Evolutionary conservation across 306 rosid species (phyloP).

Genomic region (Cucumis cinereus): DNA sequence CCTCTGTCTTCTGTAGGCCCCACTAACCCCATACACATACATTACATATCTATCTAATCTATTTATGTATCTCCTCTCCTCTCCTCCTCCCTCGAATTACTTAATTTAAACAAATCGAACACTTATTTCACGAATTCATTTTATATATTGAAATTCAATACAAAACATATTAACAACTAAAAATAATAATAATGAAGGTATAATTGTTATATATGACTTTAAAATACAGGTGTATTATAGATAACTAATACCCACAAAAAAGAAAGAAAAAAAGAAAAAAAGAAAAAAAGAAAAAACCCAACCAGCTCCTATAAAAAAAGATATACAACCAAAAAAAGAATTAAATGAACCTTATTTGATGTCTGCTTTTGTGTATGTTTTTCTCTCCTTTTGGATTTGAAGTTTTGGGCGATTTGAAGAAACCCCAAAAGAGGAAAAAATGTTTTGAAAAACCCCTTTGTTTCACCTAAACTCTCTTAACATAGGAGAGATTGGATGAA

Average conservation of each 20-base stretch:
- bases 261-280: neutral
- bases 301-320: neutral
- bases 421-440: neutral
- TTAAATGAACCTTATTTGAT: neutral
- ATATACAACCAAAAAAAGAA: constrained; percentile 1
- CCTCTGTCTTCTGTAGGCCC: neutral
- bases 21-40: neutral
- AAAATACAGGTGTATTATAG: neutral
- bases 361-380: neutral
- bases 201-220: neutral
- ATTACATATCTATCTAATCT: neutral
- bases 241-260: neutral
- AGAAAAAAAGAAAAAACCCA: neutral
- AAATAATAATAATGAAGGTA: neutral
- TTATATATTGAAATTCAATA: neutral
- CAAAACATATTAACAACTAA: neutral
- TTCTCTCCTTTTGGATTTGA: neutral
- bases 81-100: neutral
- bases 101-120: neutral
- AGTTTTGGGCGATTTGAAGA: neutral
- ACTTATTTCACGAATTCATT: neutral
- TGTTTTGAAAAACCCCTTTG: neutral
- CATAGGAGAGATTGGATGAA: constrained; percentile 60
- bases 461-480: constrained; percentile 10
- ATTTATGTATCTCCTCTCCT: no score